phyloP scores from a whole-genome alignment of 805 yeast species.

The Starmera pachycereana region DNA sequence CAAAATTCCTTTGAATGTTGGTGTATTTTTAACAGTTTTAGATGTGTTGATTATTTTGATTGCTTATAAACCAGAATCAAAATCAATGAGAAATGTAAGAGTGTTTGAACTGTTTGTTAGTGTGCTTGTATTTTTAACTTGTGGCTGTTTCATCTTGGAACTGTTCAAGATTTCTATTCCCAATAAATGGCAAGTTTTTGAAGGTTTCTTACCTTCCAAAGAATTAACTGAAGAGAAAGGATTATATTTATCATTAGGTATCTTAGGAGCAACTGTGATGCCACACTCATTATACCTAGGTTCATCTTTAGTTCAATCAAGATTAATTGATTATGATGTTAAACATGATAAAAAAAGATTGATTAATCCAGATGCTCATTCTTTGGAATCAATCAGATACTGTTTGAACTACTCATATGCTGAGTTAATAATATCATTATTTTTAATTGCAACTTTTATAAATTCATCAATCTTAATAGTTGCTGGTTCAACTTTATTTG shows the following conservation, averaged over 20 bases:
- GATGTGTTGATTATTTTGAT: slow-evolving; percentile 73
- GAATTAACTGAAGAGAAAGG: slow-evolving; percentile 56
- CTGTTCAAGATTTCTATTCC: slow-evolving; percentile 49
- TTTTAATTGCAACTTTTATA: slow-evolving; percentile 86
- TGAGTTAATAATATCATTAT: slow-evolving; percentile 71
- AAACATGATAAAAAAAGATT: slow-evolving; percentile 35
- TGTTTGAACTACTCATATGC: slow-evolving; percentile 74
- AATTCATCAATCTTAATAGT: slow-evolving; percentile 85
- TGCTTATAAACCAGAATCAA: slow-evolving; percentile 69
- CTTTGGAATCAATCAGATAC: slow-evolving; percentile 69
- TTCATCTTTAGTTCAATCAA: slow-evolving; percentile 78
- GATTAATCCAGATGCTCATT: slow-evolving; percentile 47
- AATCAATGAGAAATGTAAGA: slow-evolving; percentile 64
- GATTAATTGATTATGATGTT: slow-evolving; percentile 65
- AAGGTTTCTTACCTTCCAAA: slow-evolving; percentile 66
- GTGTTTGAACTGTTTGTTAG: slow-evolving; percentile 72
- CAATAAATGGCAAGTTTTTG: slow-evolving; percentile 38
- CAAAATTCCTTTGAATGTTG: slow-evolving; percentile 59
- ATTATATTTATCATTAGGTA: slow-evolving; percentile 67
- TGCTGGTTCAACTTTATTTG: slow-evolving; percentile 77
- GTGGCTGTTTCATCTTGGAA: slow-evolving; percentile 65
- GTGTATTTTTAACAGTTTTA: slow-evolving; percentile 69
- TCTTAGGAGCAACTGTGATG: slow-evolving; percentile 92
- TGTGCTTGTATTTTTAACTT: slow-evolving; percentile 59
- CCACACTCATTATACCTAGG: slow-evolving; percentile 85